Base-by-base conservation (phyloP, 768 basidiomycete genomes). In the Tricholoma hemisulphureum region DNA sequence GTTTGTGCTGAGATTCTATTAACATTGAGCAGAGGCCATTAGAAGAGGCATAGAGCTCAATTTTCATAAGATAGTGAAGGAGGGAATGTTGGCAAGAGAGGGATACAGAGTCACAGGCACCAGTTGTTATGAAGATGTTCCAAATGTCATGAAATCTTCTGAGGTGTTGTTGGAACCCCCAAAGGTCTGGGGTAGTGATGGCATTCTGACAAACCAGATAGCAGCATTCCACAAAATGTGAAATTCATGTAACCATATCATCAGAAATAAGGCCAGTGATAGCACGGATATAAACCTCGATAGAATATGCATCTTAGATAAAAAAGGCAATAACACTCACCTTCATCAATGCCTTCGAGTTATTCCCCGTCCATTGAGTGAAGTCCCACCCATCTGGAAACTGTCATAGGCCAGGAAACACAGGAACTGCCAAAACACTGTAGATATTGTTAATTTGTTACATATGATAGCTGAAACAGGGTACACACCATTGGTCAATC, bases 1-100 rank as follows among this genome's bases (percentile, higher is more conserved):
- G 4, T 4, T n/a, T 43, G 21, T 43, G 41, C 9, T 43, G 21
- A 24, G 21, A 43, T 13, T 43, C 21, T 2, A 14, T 43, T 21
- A 43, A n/a, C 11, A 10, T n/a, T 13, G 41, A 43, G 41, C 29
- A 31, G 29, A 31, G 29, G 29, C 29, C 29, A 31, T 31, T 31
- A 31, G 29, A 10, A 31, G 29, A 31, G 29, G 29, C 29, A 31
- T 31, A 31, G 29, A 31, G 29, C 29, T 24, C 21, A 2, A 43
- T 43, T 43, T 43, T 43, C 6, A 14, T n/a, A 43, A 43, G 6
- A 39, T 43, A 43, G 11, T 43, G 41, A 11, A 24, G 21, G 8
- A 43, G 41, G 2, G 21, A 51, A 39, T 61, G 61, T 56, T 61
- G 58, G 4, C 61, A 52, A 18, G 60, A 56, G 18, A 61, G 60